These are phyloP conservation scores for Ammopiptanthus mongolicus DNA, from an alignment of 306 rosid species.

Conservation along the genomic window DNA sequence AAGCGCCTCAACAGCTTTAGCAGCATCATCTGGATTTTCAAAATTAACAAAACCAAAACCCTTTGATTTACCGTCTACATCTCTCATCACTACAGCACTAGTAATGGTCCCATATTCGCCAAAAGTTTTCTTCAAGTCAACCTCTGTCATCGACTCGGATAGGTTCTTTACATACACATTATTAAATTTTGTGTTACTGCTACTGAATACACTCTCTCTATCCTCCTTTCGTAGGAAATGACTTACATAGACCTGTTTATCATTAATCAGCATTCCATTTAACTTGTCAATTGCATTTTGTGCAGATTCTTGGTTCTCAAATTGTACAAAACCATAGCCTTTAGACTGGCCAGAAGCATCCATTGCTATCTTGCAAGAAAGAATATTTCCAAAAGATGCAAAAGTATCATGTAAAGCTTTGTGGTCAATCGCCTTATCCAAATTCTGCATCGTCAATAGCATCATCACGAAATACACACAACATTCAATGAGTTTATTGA, in stretches of 20 bases:
- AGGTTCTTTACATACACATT: constrained; percentile 46
- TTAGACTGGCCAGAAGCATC: constrained; percentile 29
- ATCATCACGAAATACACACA: background rate
- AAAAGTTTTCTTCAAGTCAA: constrained; percentile 31
- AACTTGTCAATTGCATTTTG: constrained; percentile 40
- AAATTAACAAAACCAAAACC: constrained; percentile 60
- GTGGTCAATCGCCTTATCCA: constrained; percentile 50
- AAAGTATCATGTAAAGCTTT: constrained; percentile 39
- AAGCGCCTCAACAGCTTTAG: constrained; percentile 43
- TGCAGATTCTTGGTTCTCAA: constrained; percentile 50
- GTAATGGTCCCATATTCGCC: constrained; percentile 28
- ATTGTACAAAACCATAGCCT: constrained; percentile 55
- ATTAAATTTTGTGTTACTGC: constrained; percentile 21
- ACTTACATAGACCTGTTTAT: constrained; percentile 44
- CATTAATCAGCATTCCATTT: constrained; percentile 44
- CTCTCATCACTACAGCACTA: constrained; percentile 42
- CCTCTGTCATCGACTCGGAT: constrained; percentile 32
- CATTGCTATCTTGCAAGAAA: constrained; percentile 40
- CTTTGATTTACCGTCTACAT: constrained; percentile 42
- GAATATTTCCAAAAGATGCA: constrained; percentile 44
- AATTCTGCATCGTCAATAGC: constrained; percentile 37
- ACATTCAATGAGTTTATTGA: background rate
- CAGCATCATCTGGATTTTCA: constrained; percentile 43
- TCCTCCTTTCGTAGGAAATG: constrained; percentile 45
- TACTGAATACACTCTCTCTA: constrained; percentile 24